Base-by-base conservation (phyloP, 768 basidiomycete species). In the Pulveroboletus sp. region DNA sequence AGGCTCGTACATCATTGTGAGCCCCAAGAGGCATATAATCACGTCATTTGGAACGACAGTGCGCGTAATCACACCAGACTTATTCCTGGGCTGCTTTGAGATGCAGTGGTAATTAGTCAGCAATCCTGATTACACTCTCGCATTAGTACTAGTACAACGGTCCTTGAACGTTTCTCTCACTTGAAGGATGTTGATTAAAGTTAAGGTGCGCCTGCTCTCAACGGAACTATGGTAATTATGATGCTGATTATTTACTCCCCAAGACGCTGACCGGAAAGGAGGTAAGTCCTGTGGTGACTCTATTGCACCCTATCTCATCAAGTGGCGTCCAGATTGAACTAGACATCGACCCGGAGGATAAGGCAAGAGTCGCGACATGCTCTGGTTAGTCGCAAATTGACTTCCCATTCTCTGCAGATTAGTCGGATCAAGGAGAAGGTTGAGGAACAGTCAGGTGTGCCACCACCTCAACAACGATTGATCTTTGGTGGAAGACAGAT, bases 381-480 rank as follows among this genome's bases (percentile, higher is more conserved):
- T 32, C 6, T 24, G 2, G 2, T 41, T 43, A 46, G 5, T n/a
- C 27, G 5, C 15, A 14, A 15, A 21, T 18, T 11, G 15, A 59
- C 39, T 15, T 51, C 37, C 43, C 33, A 24, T 36, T 27, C 42
- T 18, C 32, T 45, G 15, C 65, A 98, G 95, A 90, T 96, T 62
- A 76, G 82, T 40, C 82, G 89, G 58, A 93, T 98, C 72, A 98
- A 98, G 75, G 93, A 95, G 78, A 89, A 90, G 69, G 92, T 97
- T 8, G 95, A 98, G 69, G 94, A 97, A 74, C 94, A 97, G 72
- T 93, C 93, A 6, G 95, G 95, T 57, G 95, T 98, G 37, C 95
- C 95, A 21, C 95, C 95, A 53, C 89, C 77, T 38, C 95, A 98
- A 69, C 95, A 98, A 69, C 83, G 95, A 50, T 71, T 98, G 62